Percentiles rank a stretch among this genome's conserved stretches.
Evolutionary conservation across 2,329 filamentous ascomycete genomes (phyloP).

Genomic region (Podosphaera aphanis): DNA sequence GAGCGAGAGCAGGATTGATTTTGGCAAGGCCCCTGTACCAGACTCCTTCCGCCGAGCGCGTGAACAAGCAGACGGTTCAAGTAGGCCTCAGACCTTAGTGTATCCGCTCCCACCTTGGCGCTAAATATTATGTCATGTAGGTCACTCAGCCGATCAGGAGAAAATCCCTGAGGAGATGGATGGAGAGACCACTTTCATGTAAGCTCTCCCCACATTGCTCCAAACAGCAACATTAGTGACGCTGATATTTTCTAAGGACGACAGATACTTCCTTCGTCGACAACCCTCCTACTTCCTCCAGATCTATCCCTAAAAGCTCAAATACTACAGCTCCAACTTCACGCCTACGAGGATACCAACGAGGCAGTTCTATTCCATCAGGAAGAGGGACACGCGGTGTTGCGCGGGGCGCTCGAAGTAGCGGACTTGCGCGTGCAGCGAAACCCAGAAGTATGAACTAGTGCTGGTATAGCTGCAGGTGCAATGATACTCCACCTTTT

Average conservation of each 20-base stretch:
- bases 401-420: conserved; percentile 14
- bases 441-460: conserved; percentile 13
- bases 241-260: conserved; percentile 31
- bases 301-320: conserved; percentile 21
- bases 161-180: conserved; percentile 21
- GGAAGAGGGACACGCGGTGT: conserved; percentile 15
- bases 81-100: conserved; percentile 13
- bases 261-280: conserved; percentile 83
- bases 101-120: not conserved
- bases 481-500: not conserved
- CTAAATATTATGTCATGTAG: conserved; percentile 7
- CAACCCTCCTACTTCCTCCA: conserved; percentile 41
- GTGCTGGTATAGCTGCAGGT: not conserved
- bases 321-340: conserved; percentile 15
- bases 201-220: conserved; percentile 15
- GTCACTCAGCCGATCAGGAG: conserved; percentile 17
- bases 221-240: conserved; percentile 1
- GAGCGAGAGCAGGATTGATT: not conserved
- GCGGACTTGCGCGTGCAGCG: conserved; percentile 16
- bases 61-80: conserved; percentile 28
- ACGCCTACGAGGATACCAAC: conserved; percentile 9
- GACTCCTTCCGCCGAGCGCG: conserved; percentile 58
- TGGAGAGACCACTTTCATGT: conserved; percentile 68
- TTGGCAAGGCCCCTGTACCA: conserved; percentile 45
- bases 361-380: conserved; percentile 10